Evolutionary conservation across 192 early-diverging fungal genomes (phyloP).

Genomic region (Funneliformis geosporum): DNA sequence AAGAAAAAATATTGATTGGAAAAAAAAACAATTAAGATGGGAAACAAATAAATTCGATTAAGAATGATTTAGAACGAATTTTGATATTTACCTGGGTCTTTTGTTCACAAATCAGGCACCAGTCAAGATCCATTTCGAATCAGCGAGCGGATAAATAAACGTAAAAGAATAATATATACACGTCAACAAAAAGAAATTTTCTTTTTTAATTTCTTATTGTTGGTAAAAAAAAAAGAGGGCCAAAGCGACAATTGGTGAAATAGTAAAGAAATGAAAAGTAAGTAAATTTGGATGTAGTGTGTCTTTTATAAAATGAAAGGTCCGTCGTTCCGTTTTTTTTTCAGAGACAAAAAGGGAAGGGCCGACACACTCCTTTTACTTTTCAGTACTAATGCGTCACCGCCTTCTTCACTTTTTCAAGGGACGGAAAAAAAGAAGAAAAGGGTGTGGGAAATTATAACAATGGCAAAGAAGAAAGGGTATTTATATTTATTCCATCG

Average conservation of each 20-base stretch:
- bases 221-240: neutral
- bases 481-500: neutral
- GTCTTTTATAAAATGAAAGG: neutral
- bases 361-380: conserved; percentile 11
- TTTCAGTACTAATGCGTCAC: neutral
- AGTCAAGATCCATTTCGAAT: conserved; percentile 23
- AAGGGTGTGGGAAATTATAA: conserved; percentile 14
- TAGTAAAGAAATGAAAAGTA: neutral
- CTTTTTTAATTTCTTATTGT: neutral
- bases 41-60: neutral
- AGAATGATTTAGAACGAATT: neutral
- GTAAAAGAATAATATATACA: neutral
- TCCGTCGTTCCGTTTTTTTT: conserved; percentile 7
- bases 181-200: neutral
- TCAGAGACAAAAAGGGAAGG: neutral
- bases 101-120: conserved; percentile 22
- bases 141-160: neutral
- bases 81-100: conserved; percentile 13
- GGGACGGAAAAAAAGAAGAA: conserved; percentile 1
- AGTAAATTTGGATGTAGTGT: neutral
- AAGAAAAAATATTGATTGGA: too few relatives aligned
- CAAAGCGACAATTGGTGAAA: neutral
- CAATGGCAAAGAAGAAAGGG: neutral
- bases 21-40: neutral
- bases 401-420: neutral